Conservation (phyloP, 176 grass and related monocot genomes). For the Triticum aestivum region DNA sequence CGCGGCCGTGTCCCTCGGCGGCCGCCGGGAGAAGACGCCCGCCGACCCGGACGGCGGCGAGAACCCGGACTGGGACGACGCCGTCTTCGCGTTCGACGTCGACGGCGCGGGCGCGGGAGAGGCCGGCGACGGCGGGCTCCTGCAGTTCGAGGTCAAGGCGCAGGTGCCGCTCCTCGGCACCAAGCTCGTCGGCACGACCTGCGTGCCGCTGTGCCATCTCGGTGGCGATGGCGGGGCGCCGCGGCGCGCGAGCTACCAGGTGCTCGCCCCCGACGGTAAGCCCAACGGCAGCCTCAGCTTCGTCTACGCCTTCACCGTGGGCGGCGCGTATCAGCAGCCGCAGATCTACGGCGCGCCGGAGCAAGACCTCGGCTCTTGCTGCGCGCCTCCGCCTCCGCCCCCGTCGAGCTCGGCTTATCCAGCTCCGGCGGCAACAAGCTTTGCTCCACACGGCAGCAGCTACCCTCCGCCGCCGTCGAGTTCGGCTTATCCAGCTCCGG, state of each 20-base stretch:
- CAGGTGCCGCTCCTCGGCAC: slow-evolving; percentile 49
- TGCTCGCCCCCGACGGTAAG: slow-evolving; percentile 50
- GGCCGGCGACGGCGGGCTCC: neutral
- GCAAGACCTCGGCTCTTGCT: neutral
- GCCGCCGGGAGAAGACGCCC: slow-evolving; percentile 50
- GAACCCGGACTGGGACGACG: slow-evolving; percentile 56
- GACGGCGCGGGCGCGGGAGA: neutral
- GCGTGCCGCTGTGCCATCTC: slow-evolving; percentile 40
- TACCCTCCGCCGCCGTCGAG: slow-evolving; percentile 6
- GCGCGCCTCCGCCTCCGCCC: neutral
- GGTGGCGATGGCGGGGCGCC: neutral
- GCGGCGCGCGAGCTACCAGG: slow-evolving; percentile 51
- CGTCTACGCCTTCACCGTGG: slow-evolving; percentile 21
- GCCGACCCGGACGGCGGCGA: slow-evolving; percentile 51
- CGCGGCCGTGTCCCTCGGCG: slow-evolving; percentile 45
- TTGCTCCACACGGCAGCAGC: slow-evolving; percentile 19
- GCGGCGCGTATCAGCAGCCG: slow-evolving; percentile 3
- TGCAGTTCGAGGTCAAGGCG: slow-evolving; percentile 59
- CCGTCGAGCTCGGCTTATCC: neutral
- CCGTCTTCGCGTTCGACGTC: slow-evolving; percentile 47
- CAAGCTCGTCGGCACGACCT: slow-evolving; percentile 54
- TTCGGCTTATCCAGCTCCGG: neutral
- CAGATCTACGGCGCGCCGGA: slow-evolving; percentile 8
- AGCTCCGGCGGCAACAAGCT: neutral
- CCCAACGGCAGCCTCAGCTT: slow-evolving; percentile 63